Conservation (phyloP, 1,139 yeast species). For the Yamadazyma conglobata region DNA sequence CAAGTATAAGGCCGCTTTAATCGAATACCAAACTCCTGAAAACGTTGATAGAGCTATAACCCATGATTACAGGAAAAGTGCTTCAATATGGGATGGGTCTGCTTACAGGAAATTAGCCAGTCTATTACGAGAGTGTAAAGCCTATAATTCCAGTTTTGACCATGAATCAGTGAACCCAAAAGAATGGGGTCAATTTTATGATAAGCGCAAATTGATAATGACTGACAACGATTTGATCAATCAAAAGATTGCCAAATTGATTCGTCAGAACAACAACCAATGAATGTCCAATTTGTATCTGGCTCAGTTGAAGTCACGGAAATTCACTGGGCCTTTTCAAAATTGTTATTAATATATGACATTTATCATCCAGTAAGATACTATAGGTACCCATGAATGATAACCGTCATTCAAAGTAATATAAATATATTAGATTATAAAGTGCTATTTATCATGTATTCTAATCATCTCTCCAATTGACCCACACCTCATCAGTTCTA, state of each 20-base stretch:
- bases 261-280: not conserved
- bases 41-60: constrained; percentile 32
- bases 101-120: constrained; percentile 47
- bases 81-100: constrained; percentile 46
- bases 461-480: constrained; percentile 76
- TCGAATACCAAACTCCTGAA: constrained; percentile 24
- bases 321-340: constrained; percentile 17
- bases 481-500: constrained; percentile 88
- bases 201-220: constrained; percentile 5
- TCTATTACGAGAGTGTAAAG: constrained; percentile 34
- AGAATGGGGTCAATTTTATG: not conserved
- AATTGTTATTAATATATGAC: constrained; percentile 24
- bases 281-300: constrained; percentile 36
- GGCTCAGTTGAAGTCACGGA: constrained; percentile 18
- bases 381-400: constrained; percentile 4
- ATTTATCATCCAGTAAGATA: constrained; percentile 5
- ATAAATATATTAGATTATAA: too few relatives aligned
- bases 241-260: constrained; percentile 7
- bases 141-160: constrained; percentile 1
- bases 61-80: constrained; percentile 42
- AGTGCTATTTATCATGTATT: too few relatives aligned
- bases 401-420: too few relatives aligned
- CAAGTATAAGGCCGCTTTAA: constrained; percentile 37
- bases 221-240: constrained; percentile 12
- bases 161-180: not conserved